Conservation (phyloP, 2,329 filamentous ascomycete species). For the Diplodia corticola region DNA sequence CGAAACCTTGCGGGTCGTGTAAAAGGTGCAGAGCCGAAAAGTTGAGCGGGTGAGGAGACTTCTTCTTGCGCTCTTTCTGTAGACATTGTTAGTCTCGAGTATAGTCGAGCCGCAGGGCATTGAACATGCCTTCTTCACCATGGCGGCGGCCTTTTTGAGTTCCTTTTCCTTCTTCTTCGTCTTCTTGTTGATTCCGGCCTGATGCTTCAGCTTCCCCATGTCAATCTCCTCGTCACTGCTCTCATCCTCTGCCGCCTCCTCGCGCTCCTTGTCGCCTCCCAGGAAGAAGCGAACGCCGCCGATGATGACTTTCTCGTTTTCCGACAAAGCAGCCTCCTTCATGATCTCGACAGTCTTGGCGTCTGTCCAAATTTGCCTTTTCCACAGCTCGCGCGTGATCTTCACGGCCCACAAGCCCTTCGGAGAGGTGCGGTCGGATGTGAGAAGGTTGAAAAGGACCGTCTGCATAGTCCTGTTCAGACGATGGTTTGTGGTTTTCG, state of each 20-base stretch:
- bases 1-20: constrained; percentile 91
- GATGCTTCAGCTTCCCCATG: constrained; percentile 78
- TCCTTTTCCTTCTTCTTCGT: constrained; percentile 80
- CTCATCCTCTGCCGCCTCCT: constrained; percentile 81
- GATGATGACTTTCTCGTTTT: constrained; percentile 89
- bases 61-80: constrained; percentile 77
- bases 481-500: constrained; percentile 84
- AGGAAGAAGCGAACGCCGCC: constrained; percentile 93
- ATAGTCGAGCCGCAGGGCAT: neutral
- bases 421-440: constrained; percentile 77
- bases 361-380: constrained; percentile 93
- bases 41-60: constrained; percentile 82
- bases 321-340: constrained; percentile 85
- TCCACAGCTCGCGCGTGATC: constrained; percentile 93
- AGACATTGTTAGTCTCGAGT: neutral
- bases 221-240: constrained; percentile 80
- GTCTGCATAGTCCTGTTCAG: constrained; percentile 93
- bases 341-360: constrained; percentile 95
- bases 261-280: constrained; percentile 91
- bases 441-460: constrained; percentile 87
- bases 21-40: constrained; percentile 94
- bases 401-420: constrained; percentile 96
- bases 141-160: constrained; percentile 78
- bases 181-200: constrained; percentile 94
- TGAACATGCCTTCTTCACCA: constrained; percentile 62